Evolutionary conservation across 139 green algal species (phyloP).

Genomic region (Micractinium conductrix): DNA sequence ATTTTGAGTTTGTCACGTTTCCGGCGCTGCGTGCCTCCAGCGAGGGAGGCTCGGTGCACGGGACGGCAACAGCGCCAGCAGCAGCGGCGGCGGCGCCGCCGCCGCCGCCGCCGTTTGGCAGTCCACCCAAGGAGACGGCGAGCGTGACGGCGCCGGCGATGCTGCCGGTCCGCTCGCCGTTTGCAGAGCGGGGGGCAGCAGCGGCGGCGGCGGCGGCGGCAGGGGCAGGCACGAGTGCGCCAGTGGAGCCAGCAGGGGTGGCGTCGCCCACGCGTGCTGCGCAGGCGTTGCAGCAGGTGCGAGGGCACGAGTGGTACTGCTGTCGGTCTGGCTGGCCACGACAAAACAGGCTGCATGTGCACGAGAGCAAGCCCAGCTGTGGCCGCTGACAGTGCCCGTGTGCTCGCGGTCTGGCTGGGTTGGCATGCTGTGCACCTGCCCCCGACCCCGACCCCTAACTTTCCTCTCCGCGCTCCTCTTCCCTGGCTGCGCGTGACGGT

Average conservation of each 20-base stretch:
- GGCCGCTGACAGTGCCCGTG: too few relatives aligned
- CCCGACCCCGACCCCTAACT: not conserved
- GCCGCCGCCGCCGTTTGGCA: not conserved
- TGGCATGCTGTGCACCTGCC: not conserved
- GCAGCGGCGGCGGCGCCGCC: not conserved
- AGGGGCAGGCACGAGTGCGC: not conserved
- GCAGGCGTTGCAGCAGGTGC: conserved; percentile 13
- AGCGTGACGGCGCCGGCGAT: not conserved
- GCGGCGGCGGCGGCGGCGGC: not conserved
- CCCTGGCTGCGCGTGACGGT: not conserved
- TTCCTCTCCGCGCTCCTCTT: not conserved
- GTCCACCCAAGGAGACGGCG: not conserved
- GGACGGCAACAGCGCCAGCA: not conserved
- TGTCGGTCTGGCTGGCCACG: too few relatives aligned
- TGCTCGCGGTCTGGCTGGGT: not conserved
- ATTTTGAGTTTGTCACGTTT: conserved; percentile 22
- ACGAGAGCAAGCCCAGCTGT: too few relatives aligned
- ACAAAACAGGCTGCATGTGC: too few relatives aligned
- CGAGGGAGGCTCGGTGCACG: not conserved
- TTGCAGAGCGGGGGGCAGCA: not conserved
- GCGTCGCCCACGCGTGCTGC: not conserved
- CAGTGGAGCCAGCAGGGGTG: not conserved
- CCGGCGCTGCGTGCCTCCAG: not conserved
- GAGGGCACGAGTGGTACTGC: too few relatives aligned
- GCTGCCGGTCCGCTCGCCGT: not conserved